These are phyloP conservation scores for Cercospora brassicicola DNA, from an alignment of 2,329 filamentous ascomycete species.

Conservation along the genomic window DNA sequence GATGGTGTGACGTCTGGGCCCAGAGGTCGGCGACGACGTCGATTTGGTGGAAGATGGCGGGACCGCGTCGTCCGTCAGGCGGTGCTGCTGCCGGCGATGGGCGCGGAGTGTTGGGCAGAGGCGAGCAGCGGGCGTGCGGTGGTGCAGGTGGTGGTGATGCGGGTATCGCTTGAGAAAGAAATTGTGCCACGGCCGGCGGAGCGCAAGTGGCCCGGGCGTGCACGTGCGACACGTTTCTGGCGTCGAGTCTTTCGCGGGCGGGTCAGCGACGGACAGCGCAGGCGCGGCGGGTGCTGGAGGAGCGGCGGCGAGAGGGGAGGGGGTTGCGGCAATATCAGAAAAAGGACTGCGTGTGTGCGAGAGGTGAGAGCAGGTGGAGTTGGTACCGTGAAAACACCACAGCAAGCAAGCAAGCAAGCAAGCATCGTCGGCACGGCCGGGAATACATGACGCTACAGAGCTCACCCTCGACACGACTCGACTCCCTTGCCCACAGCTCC, in stretches of 20 bases:
- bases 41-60: neutral
- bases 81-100: neutral
- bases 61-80: neutral
- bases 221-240: neutral
- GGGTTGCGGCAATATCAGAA: neutral
- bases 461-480: neutral
- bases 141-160: constrained; percentile 1
- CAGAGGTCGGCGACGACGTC: neutral
- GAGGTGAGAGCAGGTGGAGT: neutral
- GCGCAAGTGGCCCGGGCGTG: constrained; percentile 3
- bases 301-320: neutral
- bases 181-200: constrained; percentile 5
- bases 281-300: neutral
- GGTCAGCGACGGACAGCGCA: neutral
- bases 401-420: neutral
- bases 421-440: constrained; percentile 3
- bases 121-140: neutral
- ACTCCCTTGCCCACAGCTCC: neutral
- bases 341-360: neutral
- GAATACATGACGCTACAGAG: neutral
- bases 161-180: constrained; percentile 2
- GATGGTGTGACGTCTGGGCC: constrained; percentile 8
- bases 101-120: neutral
- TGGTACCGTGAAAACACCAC: neutral
- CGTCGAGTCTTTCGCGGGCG: neutral